Conservation (phyloP, 441 rosid genomes). For the Metrosideros polymorpha region DNA sequence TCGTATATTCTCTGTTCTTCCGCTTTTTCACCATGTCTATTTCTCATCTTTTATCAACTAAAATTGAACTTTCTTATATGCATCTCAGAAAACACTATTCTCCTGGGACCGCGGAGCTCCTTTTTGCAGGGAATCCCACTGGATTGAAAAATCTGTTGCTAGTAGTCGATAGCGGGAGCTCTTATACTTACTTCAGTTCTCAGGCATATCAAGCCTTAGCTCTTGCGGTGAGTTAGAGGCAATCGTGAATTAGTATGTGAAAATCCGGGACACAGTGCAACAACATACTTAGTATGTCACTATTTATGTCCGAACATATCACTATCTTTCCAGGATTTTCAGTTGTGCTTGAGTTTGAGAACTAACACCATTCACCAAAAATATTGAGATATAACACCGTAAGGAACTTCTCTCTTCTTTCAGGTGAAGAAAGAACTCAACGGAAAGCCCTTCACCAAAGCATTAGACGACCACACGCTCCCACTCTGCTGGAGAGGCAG, state of each 20-base stretch:
- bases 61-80: background rate
- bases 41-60: background rate
- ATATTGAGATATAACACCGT: background rate
- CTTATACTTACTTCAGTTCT: constrained; percentile 61
- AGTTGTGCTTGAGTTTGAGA: background rate
- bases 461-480: constrained; percentile 57
- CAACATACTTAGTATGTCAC: background rate
- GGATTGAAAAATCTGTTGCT: constrained; percentile 34
- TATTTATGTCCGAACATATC: background rate
- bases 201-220: constrained; percentile 44
- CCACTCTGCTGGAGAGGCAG: constrained; percentile 91
- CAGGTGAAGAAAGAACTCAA: constrained; percentile 45
- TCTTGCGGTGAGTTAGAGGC: constrained; percentile 25
- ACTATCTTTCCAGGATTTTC: background rate
- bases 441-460: constrained; percentile 52
- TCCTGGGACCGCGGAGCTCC: constrained; percentile 61
- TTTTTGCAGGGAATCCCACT: constrained; percentile 43
- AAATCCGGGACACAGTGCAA: background rate
- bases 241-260: background rate
- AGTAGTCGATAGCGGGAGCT: constrained; percentile 74
- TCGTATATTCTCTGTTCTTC: constrained; percentile 21
- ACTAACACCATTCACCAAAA: background rate
- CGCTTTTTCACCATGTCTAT: background rate
- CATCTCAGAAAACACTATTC: constrained; percentile 55
- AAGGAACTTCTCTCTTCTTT: background rate